phyloP scores from a whole-genome alignment of 345 rosid species.

The Aquilaria malaccensis region DNA sequence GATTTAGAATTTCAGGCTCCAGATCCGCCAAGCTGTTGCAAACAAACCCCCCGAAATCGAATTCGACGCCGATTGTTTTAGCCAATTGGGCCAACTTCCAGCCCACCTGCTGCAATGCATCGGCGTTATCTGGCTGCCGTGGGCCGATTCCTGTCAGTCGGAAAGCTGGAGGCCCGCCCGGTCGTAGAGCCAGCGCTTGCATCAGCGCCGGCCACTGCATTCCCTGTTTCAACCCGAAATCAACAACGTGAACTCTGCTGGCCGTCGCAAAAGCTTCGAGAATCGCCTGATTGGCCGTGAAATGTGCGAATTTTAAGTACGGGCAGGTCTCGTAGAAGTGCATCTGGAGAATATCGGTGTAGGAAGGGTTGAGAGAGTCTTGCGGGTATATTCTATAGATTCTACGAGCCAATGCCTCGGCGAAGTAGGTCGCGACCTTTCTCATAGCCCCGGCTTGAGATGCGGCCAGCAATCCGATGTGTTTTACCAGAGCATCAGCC shows the following conservation, averaged over 20 bases:
- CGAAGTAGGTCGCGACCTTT: conserved; percentile 90
- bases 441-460: conserved; percentile 86
- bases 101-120: conserved; percentile 63
- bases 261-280: conserved; percentile 61
- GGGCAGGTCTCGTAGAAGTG: conserved; percentile 93
- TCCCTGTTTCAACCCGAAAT: conserved; percentile 68
- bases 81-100: conserved; percentile 78
- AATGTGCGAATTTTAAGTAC: conserved; percentile 88
- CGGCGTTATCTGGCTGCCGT: conserved; percentile 50
- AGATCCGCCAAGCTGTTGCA: conserved; percentile 64
- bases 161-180: conserved; percentile 73
- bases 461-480: conserved; percentile 56
- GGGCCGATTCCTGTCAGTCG: conserved; percentile 86
- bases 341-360: conserved; percentile 53
- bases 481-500: conserved; percentile 78
- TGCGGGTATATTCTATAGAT: conserved; percentile 63
- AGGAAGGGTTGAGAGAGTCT: conserved; percentile 29
- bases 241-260: conserved; percentile 66
- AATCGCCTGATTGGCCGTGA: conserved; percentile 92
- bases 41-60: conserved; percentile 58
- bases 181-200: conserved; percentile 88
- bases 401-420: conserved; percentile 71
- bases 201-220: conserved; percentile 96
- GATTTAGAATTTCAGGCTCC: conserved; percentile 57
- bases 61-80: conserved; percentile 43